Base-by-base conservation (phyloP, 495 filamentous ascomycete species). In the Chaetomium tenue region DNA sequence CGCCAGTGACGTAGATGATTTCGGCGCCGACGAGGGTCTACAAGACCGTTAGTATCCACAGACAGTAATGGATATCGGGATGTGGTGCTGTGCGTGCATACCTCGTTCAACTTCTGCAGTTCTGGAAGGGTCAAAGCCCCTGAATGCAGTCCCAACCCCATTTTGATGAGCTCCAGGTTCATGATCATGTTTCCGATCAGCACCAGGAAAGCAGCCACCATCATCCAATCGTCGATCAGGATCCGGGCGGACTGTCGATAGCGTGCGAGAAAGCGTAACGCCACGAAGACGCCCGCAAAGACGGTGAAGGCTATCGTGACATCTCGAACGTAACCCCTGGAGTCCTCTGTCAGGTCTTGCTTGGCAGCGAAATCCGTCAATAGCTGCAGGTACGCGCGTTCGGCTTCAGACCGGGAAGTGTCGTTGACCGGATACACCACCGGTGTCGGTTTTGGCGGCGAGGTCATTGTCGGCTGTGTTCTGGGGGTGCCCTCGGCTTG, bases 371-470 rank as follows among this genome's bases (percentile, higher is more conserved):
- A 60, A 2, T 60, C 58, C n/a, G 44, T 60, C 1, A 60, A 33
- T 39, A 51, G 8, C 30, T 51, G 58, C 28, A 60, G 44, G 18
- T 39, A 60, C 23, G 4, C 46, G 0, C 58, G 58, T 46, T 60
- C 58, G 44, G 58, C 26, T 25, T 39, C 44, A 28, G 58, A 60
- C 11, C 58, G 16, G 12, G 58, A 37, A 4, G 30, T 60, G 20
- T 60, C 58, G 58, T 60, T 40, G 58, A 60, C 58, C 5, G 58
- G 58, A 33, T 60, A 60, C 7, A 60, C 58, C 9, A 25, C 58
- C 26, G 58, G 46, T 8, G 58, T 51, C 28, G 46, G 58, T 39
- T 46, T 60, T 13, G 58, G 28, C n/a, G 58, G 13, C 6, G 20
- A 23, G 16, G 8, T 25, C 46, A 51, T 60, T 18, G 58, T 23